Evolutionary conservation across 768 basidiomycete genomes (phyloP).

Genomic region (Hirschioporus abietinus): DNA sequence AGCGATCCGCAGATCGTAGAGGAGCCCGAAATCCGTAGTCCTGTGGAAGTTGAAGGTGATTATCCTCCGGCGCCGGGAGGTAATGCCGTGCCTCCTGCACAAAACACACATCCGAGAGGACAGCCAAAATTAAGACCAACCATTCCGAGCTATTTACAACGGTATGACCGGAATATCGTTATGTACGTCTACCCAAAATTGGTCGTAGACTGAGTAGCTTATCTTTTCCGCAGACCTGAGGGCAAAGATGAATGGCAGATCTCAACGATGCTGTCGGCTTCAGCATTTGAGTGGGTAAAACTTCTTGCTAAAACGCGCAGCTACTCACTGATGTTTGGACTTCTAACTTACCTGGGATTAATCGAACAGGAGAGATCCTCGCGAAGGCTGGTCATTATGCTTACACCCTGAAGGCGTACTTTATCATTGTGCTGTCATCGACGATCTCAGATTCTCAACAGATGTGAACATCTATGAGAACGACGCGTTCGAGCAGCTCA

Average conservation of each 20-base stretch:
- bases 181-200: not conserved
- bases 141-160: not conserved
- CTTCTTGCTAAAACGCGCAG: no score
- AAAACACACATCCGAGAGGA: not conserved
- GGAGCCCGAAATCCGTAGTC: not conserved
- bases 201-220: no score
- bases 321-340: no score
- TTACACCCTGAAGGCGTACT: not conserved
- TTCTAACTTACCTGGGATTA: not conserved
- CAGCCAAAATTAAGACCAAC: not conserved
- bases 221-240: no score
- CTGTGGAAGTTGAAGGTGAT: not conserved
- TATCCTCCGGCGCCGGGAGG: no score
- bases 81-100: not conserved
- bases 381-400: not conserved
- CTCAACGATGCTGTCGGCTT: not conserved
- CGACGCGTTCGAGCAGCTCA: not conserved
- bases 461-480: not conserved
- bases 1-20: not conserved
- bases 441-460: not conserved
- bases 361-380: not conserved
- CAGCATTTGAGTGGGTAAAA: not conserved
- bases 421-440: not conserved
- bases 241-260: not conserved
- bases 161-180: not conserved